A percentile compares a stretch with the other conserved stretches of the same genome.
phyloP scores from a whole-genome alignment of 1,284 basidiomycete genomes.

The Waitea zeae region DNA sequence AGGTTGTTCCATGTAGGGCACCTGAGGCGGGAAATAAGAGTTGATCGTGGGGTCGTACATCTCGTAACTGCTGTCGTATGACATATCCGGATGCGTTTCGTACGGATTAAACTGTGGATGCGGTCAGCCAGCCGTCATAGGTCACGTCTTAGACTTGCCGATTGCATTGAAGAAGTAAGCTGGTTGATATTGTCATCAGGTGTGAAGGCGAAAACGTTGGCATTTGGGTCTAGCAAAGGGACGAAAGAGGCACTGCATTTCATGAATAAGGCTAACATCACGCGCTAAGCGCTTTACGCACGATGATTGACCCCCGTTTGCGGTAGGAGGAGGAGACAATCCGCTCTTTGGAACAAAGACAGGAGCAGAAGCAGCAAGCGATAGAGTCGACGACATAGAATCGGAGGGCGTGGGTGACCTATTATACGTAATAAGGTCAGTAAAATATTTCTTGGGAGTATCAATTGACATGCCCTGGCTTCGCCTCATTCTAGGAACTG shows the following conservation, averaged over 20 bases:
- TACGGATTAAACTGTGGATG: neutral
- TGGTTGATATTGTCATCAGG: neutral
- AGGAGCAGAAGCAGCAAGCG: neutral
- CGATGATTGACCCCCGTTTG: neutral
- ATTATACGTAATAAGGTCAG: neutral
- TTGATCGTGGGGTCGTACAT: neutral
- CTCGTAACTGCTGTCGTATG: neutral
- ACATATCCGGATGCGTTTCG: neutral
- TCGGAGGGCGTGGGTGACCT: neutral
- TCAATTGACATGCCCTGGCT: neutral
- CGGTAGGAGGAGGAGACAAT: neutral
- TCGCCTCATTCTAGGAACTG: neutral
- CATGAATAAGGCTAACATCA: neutral
- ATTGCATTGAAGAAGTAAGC: neutral
- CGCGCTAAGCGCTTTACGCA: neutral
- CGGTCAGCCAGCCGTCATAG: neutral
- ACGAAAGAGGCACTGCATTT: neutral
- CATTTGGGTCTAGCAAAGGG: neutral
- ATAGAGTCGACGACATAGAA: neutral
- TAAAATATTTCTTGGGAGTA: neutral
- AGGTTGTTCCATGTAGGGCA: neutral
- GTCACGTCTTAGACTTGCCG: neutral
- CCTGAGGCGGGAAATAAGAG: neutral
- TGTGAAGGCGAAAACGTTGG: neutral
- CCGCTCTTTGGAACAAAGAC: neutral